Conservation (phyloP, 2,329 filamentous ascomycete species). For the Aspergillus sp. region DNA sequence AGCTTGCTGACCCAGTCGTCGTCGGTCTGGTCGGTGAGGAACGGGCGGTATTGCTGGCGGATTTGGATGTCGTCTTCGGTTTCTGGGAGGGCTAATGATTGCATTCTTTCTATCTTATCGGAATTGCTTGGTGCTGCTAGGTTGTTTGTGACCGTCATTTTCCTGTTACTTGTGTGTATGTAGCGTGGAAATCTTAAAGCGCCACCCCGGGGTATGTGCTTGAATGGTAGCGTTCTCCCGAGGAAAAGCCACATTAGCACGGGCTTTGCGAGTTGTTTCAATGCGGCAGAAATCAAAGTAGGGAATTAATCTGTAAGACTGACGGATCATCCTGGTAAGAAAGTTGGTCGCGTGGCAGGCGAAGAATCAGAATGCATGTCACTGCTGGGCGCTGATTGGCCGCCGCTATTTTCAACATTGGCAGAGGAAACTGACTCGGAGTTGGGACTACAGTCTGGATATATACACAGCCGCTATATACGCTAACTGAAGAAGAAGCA, state of each 20-base stretch:
- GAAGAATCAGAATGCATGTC: neutral
- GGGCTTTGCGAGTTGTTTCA: too few relatives aligned
- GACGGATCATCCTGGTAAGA: neutral
- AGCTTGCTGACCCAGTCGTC: conserved; percentile 58
- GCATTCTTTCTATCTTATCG: too few relatives aligned
- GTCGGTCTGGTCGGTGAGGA: conserved; percentile 44
- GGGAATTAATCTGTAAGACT: neutral
- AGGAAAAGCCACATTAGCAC: too few relatives aligned
- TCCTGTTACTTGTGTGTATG: too few relatives aligned
- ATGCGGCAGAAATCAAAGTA: neutral
- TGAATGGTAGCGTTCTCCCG: too few relatives aligned
- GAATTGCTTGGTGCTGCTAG: neutral
- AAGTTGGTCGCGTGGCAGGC: neutral
- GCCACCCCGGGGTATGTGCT: too few relatives aligned
- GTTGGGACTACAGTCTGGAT: too few relatives aligned
- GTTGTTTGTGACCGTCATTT: neutral
- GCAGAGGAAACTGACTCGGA: too few relatives aligned
- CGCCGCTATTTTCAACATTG: neutral
- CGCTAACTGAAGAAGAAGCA: too few relatives aligned
- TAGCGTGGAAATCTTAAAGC: too few relatives aligned
- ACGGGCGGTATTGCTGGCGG: conserved; percentile 57
- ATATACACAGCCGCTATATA: too few relatives aligned
- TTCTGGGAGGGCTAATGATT: conserved; percentile 15
- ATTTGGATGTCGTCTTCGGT: conserved; percentile 49
- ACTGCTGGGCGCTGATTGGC: neutral